Conservation (phyloP, 2,329 filamentous ascomycete species). For the Raffaelea deltoideospora region DNA sequence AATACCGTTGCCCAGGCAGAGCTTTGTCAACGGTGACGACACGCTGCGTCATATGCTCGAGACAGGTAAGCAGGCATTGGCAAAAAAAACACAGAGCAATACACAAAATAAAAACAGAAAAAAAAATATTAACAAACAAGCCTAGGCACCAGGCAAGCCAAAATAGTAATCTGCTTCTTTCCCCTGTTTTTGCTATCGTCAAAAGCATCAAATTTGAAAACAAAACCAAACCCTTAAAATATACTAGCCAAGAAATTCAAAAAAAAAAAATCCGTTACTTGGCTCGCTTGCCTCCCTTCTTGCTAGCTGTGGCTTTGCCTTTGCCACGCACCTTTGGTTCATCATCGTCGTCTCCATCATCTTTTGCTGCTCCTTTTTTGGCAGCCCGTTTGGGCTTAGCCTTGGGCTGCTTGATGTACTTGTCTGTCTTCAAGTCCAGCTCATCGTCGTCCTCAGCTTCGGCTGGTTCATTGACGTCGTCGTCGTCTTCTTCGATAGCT, state of each 20-base stretch:
- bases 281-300: constrained; percentile 21
- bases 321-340: constrained; percentile 31
- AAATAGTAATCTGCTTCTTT: not conserved
- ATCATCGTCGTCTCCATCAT: constrained; percentile 32
- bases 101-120: not conserved
- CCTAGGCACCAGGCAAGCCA: too few species aligned
- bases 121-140: too few species aligned
- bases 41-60: too few species aligned
- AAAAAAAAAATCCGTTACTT: constrained; percentile 22
- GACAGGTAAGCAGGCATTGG: too few species aligned
- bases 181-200: constrained; percentile 1
- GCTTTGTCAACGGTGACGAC: too few species aligned
- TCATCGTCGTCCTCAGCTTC: constrained; percentile 59
- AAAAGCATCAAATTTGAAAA: not conserved
- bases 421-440: constrained; percentile 84
- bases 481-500: constrained; percentile 85
- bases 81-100: not conserved
- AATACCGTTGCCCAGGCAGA: too few species aligned
- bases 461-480: constrained; percentile 44
- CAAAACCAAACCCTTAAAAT: not conserved
- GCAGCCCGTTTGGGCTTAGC: constrained; percentile 31
- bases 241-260: not conserved
- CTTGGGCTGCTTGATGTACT: constrained; percentile 89
- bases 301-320: constrained; percentile 34
- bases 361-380: constrained; percentile 27